phyloP scores from a whole-genome alignment of 768 basidiomycete genomes.

The Suillus paluster region DNA sequence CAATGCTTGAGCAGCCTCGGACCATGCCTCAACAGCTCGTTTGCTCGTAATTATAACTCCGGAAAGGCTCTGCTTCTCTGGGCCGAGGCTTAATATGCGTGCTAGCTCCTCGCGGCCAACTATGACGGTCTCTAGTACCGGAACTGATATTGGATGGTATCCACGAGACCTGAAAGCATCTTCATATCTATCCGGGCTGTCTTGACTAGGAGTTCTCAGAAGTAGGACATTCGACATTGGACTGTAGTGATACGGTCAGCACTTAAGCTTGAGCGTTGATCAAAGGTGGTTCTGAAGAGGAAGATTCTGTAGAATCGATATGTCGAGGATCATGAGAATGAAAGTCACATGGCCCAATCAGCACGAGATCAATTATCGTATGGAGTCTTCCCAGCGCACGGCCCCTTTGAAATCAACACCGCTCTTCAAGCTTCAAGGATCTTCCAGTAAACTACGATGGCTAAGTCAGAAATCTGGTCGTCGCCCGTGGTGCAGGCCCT shows the following conservation, averaged over 20 bases:
- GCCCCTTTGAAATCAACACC: not conserved
- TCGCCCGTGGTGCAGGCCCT: constrained; percentile 20
- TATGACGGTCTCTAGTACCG: constrained; percentile 71
- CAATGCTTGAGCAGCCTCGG: constrained; percentile 40
- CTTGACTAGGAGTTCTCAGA: constrained; percentile 41
- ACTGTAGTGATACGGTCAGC: not conserved
- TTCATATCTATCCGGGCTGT: constrained; percentile 62
- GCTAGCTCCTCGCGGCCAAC: constrained; percentile 53
- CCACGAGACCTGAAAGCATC: constrained; percentile 47
- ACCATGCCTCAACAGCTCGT: constrained; percentile 77
- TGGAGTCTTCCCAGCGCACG: not conserved
- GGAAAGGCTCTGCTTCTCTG: constrained; percentile 34
- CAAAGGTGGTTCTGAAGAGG: not conserved
- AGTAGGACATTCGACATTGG: constrained; percentile 43
- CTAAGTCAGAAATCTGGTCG: constrained; percentile 12
- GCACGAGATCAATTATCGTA: not conserved
- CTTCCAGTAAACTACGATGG: not conserved
- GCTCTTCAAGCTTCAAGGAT: not conserved
- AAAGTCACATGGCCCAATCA: not conserved
- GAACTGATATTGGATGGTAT: constrained; percentile 61
- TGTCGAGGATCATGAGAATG: not conserved
- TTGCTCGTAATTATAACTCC: constrained; percentile 84
- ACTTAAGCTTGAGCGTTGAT: no score
- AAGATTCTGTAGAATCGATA: not conserved
- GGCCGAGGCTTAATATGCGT: constrained; percentile 45